Conservation (phyloP, 2,329 filamentous ascomycete genomes). For the Conoideocrella luteorostrata region DNA sequence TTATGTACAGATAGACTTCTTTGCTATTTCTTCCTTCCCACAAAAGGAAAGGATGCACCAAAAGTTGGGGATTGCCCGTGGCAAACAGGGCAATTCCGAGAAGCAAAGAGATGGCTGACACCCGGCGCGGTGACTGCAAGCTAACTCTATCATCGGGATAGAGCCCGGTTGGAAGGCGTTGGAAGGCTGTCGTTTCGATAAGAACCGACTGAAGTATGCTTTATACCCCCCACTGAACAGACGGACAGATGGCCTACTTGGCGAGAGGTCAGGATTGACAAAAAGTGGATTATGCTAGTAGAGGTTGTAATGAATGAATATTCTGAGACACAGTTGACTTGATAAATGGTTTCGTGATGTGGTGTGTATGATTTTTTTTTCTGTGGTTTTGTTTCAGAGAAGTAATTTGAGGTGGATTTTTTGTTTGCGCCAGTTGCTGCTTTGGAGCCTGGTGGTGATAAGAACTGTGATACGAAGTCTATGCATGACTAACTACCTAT, state of each 20-base stretch:
- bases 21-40: conserved; percentile 31
- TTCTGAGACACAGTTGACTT: not conserved
- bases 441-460: too few relatives aligned
- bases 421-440: too few relatives aligned
- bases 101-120: conserved; percentile 3
- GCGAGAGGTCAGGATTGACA: conserved; percentile 28
- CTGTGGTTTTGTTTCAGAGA: too few relatives aligned
- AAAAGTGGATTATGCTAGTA: conserved; percentile 26
- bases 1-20: conserved; percentile 36
- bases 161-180: conserved; percentile 28
- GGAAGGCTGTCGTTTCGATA: conserved; percentile 29
- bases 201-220: conserved; percentile 29
- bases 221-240: conserved; percentile 29
- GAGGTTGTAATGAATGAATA: conserved; percentile 27
- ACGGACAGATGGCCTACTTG: conserved; percentile 25
- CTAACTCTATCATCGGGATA: conserved; percentile 1
- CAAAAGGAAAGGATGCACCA: conserved; percentile 23
- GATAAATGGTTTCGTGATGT: not conserved
- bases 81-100: conserved; percentile 16
- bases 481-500: too few relatives aligned
- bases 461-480: too few relatives aligned
- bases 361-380: too few relatives aligned
- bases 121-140: conserved; percentile 6
- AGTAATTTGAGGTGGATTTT: too few relatives aligned
- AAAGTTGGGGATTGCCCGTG: conserved; percentile 25